Percentiles rank a stretch among this genome's conserved stretches.
Evolutionary conservation across 108 stramenopile species (phyloP).

Genomic region (Poteriospumella lacustris): DNA sequence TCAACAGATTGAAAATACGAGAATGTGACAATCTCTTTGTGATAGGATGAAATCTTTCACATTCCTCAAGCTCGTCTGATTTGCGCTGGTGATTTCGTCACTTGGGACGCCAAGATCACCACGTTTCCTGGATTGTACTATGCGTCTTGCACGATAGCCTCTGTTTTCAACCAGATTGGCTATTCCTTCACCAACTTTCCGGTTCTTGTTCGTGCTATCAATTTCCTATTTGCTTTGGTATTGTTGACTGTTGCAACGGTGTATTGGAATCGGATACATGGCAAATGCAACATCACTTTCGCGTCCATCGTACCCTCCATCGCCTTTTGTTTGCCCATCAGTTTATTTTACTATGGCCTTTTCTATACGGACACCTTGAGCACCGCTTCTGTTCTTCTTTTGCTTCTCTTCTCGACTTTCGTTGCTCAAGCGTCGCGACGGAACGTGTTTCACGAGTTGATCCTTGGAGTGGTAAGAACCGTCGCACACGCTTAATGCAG

Average conservation of each 20-base stretch:
- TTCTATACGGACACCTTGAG: conserved; percentile 19
- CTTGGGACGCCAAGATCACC: conserved; percentile 25
- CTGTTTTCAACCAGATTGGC: not conserved
- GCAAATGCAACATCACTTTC: not conserved
- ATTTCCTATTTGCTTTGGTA: conserved; percentile 3
- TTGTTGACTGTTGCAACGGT: not conserved
- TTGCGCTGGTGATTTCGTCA: not conserved
- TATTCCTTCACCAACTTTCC: too few relatives aligned
- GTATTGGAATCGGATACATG: not conserved
- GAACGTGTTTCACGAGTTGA: too few relatives aligned
- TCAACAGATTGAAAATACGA: too few relatives aligned
- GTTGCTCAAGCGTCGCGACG: too few relatives aligned
- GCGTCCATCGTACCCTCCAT: not conserved
- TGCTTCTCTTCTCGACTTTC: too few relatives aligned
- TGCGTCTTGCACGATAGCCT: not conserved
- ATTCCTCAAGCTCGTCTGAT: not conserved
- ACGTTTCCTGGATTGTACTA: conserved; percentile 30
- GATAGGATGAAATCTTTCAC: conserved; percentile 28
- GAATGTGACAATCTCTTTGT: too few relatives aligned
- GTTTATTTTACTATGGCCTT: not conserved
- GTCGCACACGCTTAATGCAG: too few relatives aligned
- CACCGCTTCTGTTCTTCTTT: too few relatives aligned
- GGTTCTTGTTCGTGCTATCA: not conserved
- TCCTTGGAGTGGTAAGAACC: too few relatives aligned
- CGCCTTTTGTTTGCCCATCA: not conserved